A percentile compares a stretch with the other conserved stretches of the same genome.
These are phyloP conservation scores for Clonostachys rhizophaga DNA, from an alignment of 2,329 filamentous ascomycete species.

Conservation along the genomic window DNA sequence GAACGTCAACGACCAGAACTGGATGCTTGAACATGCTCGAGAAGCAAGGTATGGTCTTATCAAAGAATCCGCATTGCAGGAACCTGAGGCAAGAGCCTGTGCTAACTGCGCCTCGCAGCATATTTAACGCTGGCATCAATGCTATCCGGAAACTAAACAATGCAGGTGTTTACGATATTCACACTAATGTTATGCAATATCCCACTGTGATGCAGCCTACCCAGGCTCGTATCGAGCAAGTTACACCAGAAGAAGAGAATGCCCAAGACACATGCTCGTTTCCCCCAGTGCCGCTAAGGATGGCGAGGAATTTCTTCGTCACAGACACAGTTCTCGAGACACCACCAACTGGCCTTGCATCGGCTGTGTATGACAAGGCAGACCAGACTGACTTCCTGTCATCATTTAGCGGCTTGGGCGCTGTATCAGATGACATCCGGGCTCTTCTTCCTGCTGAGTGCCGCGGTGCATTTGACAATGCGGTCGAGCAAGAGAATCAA, in stretches of 20 bases:
- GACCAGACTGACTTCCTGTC: conserved; percentile 41
- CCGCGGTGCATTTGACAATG: conserved; percentile 65
- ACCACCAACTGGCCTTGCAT: conserved; percentile 39
- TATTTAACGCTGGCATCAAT: conserved; percentile 75
- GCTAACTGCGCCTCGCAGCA: conserved; percentile 40
- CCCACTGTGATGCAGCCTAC: conserved; percentile 87
- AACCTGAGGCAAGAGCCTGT: too few relatives aligned
- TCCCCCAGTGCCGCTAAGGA: conserved; percentile 34
- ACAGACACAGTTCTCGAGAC: conserved; percentile 50
- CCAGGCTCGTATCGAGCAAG: conserved; percentile 74
- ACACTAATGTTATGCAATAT: conserved; percentile 89
- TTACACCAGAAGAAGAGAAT: conserved; percentile 39
- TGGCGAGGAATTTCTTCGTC: conserved; percentile 52
- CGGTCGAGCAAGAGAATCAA: conserved; percentile 56
- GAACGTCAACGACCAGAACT: conserved; percentile 88
- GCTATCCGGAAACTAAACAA: conserved; percentile 64
- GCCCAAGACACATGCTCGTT: not conserved
- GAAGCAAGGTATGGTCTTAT: conserved; percentile 70
- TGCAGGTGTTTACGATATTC: conserved; percentile 82
- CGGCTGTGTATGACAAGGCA: conserved; percentile 35
- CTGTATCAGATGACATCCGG: conserved; percentile 60
- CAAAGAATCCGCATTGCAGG: not conserved
- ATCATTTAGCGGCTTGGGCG: conserved; percentile 56
- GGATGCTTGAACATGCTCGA: conserved; percentile 92
- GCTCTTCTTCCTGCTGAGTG: conserved; percentile 66